phyloP scores from a whole-genome alignment of 169 alveolate species.

The Babesia divergens region DNA sequence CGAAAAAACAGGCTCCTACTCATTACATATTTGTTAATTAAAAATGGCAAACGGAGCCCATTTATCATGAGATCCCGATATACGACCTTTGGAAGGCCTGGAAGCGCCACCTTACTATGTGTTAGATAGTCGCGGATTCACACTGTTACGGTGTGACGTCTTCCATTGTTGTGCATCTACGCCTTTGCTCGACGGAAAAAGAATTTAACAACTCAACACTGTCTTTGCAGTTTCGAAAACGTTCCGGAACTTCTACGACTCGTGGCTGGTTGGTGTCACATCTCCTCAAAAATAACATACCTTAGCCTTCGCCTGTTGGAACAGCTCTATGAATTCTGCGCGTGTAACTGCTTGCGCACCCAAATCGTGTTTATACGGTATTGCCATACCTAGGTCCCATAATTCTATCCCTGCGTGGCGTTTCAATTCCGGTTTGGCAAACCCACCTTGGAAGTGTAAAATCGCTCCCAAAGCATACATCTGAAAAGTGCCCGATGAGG shows the following conservation, averaged over 20 bases:
- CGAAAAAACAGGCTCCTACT: neutral
- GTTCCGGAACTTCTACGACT: slow-evolving; percentile 18
- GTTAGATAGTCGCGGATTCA: too few relatives aligned
- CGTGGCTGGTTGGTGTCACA: slow-evolving; percentile 4
- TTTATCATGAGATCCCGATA: too few relatives aligned
- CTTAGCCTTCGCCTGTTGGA: slow-evolving; percentile 21
- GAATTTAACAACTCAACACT: slow-evolving; percentile 7
- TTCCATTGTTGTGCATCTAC: too few relatives aligned
- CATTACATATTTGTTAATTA: slow-evolving; percentile 2
- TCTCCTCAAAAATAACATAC: neutral
- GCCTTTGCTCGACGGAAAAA: neutral
- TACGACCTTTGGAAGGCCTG: too few relatives aligned
- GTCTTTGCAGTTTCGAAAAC: slow-evolving; percentile 19
- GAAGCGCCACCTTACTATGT: too few relatives aligned
- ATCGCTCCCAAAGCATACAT: slow-evolving; percentile 70
- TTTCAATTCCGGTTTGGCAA: neutral
- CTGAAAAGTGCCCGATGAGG: slow-evolving; percentile 70
- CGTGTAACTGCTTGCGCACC: slow-evolving; percentile 65
- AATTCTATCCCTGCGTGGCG: slow-evolving; percentile 49
- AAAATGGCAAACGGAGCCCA: neutral
- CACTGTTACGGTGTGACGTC: too few relatives aligned
- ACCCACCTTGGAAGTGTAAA: slow-evolving; percentile 43
- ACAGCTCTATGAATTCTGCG: slow-evolving; percentile 41
- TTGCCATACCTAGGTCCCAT: slow-evolving; percentile 75
- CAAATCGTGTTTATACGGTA: slow-evolving; percentile 66